These are phyloP conservation scores for Boletus vinaceobasis DNA, from an alignment of 768 basidiomycete genomes.

Conservation along the genomic window DNA sequence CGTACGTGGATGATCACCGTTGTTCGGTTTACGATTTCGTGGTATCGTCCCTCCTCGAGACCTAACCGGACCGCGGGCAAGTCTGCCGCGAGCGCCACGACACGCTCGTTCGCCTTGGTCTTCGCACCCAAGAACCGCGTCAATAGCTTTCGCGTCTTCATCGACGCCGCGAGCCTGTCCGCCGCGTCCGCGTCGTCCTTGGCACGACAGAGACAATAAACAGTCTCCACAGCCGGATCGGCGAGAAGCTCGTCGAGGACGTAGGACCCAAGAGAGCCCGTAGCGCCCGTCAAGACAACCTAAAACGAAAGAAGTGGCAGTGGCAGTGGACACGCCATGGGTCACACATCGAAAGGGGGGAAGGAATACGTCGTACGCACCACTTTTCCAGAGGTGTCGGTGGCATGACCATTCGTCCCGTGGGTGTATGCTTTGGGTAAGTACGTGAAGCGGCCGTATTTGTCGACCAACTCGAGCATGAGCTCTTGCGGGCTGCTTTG, in stretches of 20 bases:
- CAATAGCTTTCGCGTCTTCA: conserved; percentile 35
- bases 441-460: conserved; percentile 28
- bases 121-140: conserved; percentile 2
- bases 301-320: neutral
- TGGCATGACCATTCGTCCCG: conserved; percentile 12
- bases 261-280: conserved; percentile 54
- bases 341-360: neutral
- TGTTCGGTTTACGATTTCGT: conserved; percentile 30
- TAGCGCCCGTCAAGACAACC: conserved; percentile 48
- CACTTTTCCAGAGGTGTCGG: conserved; percentile 10
- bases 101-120: conserved; percentile 17
- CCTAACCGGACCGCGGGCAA: conserved; percentile 41
- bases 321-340: neutral
- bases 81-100: conserved; percentile 43
- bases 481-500: conserved; percentile 32
- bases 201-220: conserved; percentile 53
- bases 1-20: conserved; percentile 48
- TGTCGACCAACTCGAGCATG: conserved; percentile 47
- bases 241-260: conserved; percentile 45
- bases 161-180: conserved; percentile 39
- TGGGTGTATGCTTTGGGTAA: neutral
- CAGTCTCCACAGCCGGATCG: conserved; percentile 34
- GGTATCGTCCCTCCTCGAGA: conserved; percentile 35
- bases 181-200: conserved; percentile 42
- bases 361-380: conserved; percentile 9